These are phyloP conservation scores for Paxillus rubicundulus DNA, from an alignment of 768 basidiomycete genomes.

Conservation along the genomic window DNA sequence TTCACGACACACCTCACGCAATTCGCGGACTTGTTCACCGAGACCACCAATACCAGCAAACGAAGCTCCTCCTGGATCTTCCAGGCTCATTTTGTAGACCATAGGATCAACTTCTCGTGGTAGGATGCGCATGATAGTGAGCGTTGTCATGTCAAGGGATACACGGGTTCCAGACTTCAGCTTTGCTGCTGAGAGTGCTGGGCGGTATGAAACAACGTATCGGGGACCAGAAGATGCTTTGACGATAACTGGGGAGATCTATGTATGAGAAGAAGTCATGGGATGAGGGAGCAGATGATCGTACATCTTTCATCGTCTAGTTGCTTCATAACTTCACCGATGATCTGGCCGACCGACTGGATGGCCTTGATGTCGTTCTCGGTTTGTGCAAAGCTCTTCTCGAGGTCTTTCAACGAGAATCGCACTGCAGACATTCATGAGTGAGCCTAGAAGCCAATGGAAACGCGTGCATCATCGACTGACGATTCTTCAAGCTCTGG, in stretches of 20 bases:
- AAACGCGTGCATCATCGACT: conserved; percentile 30
- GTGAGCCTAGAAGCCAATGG: neutral
- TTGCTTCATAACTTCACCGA: conserved; percentile 98
- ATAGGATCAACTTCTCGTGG: conserved; percentile 97
- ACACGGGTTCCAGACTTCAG: conserved; percentile 94
- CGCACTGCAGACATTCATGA: conserved; percentile 56
- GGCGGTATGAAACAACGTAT: conserved; percentile 97
- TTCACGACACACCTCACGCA: conserved; percentile 71
- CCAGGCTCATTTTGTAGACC: conserved; percentile 99
- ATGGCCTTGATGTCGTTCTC: conserved; percentile 99
- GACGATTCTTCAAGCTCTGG: conserved; percentile 87
- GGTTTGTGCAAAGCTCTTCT: conserved; percentile 89
- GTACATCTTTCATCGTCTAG: conserved; percentile 95
- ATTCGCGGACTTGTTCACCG: conserved; percentile 92
- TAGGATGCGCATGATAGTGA: conserved; percentile 98
- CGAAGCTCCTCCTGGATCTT: conserved; percentile 92
- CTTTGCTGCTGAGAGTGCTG: conserved; percentile 85
- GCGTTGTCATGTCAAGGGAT: conserved; percentile 97
- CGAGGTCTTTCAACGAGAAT: conserved; percentile 84
- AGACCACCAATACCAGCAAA: conserved; percentile 98
- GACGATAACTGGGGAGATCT: conserved; percentile 72
- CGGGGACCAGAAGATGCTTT: conserved; percentile 98
- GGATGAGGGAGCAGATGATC: conserved; percentile 26
- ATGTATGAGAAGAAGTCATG: neutral
- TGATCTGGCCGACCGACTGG: conserved; percentile 98